These are phyloP conservation scores for Coemansia sp. DNA, from an alignment of 192 early-diverging fungal species.

Conservation along the genomic window DNA sequence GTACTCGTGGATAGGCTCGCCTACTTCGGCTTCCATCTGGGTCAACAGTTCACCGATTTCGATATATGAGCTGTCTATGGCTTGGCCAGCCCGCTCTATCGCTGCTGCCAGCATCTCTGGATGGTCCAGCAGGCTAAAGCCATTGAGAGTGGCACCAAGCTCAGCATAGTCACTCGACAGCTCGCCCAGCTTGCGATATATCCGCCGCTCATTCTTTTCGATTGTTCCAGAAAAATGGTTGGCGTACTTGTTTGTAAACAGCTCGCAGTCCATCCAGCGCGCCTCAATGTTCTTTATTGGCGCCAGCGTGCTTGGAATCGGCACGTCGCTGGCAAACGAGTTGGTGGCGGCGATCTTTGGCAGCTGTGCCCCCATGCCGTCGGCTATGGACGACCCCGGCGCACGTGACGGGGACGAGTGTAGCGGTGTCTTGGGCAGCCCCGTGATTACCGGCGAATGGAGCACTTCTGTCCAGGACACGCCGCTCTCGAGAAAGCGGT, in stretches of 20 bases:
- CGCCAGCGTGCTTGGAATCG: slow-evolving; percentile 58
- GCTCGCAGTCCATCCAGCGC: slow-evolving; percentile 86
- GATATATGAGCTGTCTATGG: slow-evolving; percentile 80
- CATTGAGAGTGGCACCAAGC: slow-evolving; percentile 90
- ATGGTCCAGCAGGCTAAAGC: slow-evolving; percentile 86
- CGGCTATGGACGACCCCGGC: slow-evolving; percentile 42
- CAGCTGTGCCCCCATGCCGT: slow-evolving; percentile 37
- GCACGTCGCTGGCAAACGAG: slow-evolving; percentile 43
- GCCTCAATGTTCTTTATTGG: slow-evolving; percentile 69
- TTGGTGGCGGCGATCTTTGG: slow-evolving; percentile 50
- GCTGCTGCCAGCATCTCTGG: slow-evolving; percentile 67
- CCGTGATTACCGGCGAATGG: slow-evolving; percentile 67
- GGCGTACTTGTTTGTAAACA: slow-evolving; percentile 84
- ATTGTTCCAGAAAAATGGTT: slow-evolving; percentile 74
- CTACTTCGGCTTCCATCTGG: slow-evolving; percentile 73
- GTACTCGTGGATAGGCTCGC: slow-evolving; percentile 86
- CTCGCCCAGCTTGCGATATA: slow-evolving; percentile 72
- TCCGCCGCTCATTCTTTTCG: slow-evolving; percentile 70
- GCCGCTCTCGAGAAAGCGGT: slow-evolving; percentile 83
- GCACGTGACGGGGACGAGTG: slow-evolving; percentile 56
- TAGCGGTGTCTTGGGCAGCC: slow-evolving; percentile 67
- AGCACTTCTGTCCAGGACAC: slow-evolving; percentile 74
- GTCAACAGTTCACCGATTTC: slow-evolving; percentile 69
- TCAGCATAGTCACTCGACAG: slow-evolving; percentile 77
- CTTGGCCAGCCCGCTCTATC: slow-evolving; percentile 90